Evolutionary conservation across 108 stramenopile genomes (phyloP).

Genomic region (Cylindrotheca closterium): DNA sequence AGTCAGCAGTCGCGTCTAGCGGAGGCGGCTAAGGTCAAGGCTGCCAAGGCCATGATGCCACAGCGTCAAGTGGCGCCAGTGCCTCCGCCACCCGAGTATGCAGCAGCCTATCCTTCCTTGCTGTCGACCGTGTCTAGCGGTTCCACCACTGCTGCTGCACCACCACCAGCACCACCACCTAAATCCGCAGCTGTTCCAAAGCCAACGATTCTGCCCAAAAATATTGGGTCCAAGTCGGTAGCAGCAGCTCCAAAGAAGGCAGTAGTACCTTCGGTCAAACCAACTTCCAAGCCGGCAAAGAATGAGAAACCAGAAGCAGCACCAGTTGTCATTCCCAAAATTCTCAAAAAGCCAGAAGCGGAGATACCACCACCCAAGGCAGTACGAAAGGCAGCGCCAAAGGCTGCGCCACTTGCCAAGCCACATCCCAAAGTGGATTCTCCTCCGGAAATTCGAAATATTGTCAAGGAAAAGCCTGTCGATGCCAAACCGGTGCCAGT

Average conservation of each 20-base stretch:
- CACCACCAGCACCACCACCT: neutral
- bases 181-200: neutral
- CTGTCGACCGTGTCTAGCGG: neutral
- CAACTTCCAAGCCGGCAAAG: too few species aligned
- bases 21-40: constrained; percentile 56
- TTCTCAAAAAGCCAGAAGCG: too few species aligned
- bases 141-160: neutral
- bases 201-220: neutral
- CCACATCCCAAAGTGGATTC: too few species aligned
- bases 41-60: constrained; percentile 36
- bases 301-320: too few species aligned
- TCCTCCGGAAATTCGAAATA: too few species aligned
- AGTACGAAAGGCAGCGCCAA: too few species aligned
- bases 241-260: constrained; percentile 24
- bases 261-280: too few species aligned
- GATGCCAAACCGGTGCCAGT: too few species aligned
- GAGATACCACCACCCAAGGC: too few species aligned
- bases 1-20: constrained; percentile 63
- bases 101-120: neutral
- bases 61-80: neutral
- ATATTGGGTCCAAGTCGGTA: neutral
- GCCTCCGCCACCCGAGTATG: neutral
- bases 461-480: too few species aligned
- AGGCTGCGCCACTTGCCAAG: too few species aligned
- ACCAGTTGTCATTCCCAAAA: too few species aligned